These are phyloP conservation scores for Tuber brumale DNA, from an alignment of 495 filamentous ascomycete genomes.

Conservation along the genomic window DNA sequence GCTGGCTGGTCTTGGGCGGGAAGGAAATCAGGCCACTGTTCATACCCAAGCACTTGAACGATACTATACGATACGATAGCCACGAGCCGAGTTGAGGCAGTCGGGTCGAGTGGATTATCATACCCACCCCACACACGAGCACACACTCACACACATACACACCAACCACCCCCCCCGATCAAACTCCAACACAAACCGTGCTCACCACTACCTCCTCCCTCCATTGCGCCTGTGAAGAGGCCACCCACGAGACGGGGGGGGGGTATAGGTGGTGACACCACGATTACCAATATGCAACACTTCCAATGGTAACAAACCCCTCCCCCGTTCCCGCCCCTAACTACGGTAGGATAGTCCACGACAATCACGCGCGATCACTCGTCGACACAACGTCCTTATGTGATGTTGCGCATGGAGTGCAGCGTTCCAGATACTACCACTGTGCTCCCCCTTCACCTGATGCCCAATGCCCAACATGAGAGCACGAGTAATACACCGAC, in stretches of 20 bases:
- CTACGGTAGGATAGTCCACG: neutral
- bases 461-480: neutral
- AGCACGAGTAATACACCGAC: neutral
- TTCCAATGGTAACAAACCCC: neutral
- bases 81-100: no score
- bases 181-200: neutral
- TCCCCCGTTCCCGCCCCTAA: neutral
- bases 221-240: neutral
- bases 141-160: no score
- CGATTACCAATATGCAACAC: neutral
- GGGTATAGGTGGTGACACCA: neutral
- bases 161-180: neutral
- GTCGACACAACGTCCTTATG: neutral
- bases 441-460: neutral
- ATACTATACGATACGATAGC: no score
- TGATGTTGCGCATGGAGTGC: neutral
- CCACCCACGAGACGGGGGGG: neutral
- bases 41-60: no score
- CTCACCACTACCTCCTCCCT: neutral
- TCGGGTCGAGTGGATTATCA: neutral
- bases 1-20: no score
- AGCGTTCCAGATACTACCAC: neutral
- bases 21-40: neutral
- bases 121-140: neutral
- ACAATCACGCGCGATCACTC: neutral